Conservation (phyloP, 2,329 filamentous ascomycete species). For the Diaporthe longicolla region DNA sequence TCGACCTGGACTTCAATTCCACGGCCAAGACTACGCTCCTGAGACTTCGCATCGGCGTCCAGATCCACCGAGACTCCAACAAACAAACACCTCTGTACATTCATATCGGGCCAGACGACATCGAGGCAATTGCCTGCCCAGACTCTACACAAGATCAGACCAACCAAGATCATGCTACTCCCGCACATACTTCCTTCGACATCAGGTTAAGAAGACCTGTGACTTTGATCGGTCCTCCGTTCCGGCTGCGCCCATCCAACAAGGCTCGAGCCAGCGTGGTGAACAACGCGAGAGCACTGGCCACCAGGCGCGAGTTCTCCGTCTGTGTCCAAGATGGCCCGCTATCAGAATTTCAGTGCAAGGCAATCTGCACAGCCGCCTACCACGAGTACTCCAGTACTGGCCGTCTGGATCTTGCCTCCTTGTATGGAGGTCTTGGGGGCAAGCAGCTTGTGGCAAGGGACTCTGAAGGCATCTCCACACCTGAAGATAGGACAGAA, state of each 20-base stretch:
- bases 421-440: conserved; percentile 8
- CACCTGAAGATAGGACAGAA: conserved; percentile 14
- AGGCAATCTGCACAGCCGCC: not conserved
- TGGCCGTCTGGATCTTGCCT: not conserved
- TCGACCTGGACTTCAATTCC: conserved; percentile 12
- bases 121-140: not conserved
- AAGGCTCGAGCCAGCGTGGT: conserved; percentile 3
- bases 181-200: not conserved
- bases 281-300: not conserved
- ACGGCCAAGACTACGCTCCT: not conserved
- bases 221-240: conserved; percentile 12
- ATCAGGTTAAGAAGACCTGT: not conserved
- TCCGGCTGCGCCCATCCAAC: conserved; percentile 23
- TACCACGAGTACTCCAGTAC: not conserved
- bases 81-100: conserved; percentile 15
- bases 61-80: conserved; percentile 21
- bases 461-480: not conserved
- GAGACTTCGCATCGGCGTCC: conserved; percentile 13
- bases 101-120: not conserved
- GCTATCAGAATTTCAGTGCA: not conserved
- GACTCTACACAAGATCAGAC: not conserved
- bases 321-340: not conserved
- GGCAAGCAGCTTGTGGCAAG: conserved; percentile 5
- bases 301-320: not conserved
- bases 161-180: not conserved